A percentile compares a stretch with the other conserved stretches of the same genome.
Conservation (phyloP, 2,329 filamentous ascomycete genomes). For the Thermochaetoides dissita region DNA sequence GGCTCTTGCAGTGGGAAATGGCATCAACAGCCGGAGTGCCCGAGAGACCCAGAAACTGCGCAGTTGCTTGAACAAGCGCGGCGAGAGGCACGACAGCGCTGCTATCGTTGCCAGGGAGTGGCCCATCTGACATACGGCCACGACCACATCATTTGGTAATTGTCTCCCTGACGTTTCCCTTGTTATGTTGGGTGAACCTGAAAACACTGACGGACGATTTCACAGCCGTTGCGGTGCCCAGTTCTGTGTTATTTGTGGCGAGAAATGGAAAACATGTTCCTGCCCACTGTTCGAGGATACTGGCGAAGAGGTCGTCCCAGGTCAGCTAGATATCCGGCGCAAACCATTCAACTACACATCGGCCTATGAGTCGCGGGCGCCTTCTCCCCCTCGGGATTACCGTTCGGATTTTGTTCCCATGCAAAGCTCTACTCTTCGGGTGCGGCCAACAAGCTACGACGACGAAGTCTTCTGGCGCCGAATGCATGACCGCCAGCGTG, state of each 20-base stretch:
- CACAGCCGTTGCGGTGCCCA: conserved; percentile 59
- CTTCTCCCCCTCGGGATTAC: conserved; percentile 20
- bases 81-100: conserved; percentile 59
- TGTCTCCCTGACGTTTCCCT: conserved; percentile 7
- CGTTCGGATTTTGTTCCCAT: conserved; percentile 17
- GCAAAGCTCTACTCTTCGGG: conserved; percentile 13
- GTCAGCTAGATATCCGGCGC: conserved; percentile 25
- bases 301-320: conserved; percentile 37
- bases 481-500: conserved; percentile 30
- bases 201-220: not conserved
- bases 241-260: conserved; percentile 77
- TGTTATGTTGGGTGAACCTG: not conserved
- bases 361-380: conserved; percentile 17
- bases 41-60: conserved; percentile 53
- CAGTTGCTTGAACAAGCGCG: conserved; percentile 51
- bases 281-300: conserved; percentile 62
- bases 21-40: conserved; percentile 57
- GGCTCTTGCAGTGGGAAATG: conserved; percentile 58
- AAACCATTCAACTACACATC: conserved; percentile 19
- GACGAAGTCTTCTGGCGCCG: conserved; percentile 33
- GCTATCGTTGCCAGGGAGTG: conserved; percentile 57
- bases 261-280: conserved; percentile 69
- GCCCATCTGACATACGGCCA: conserved; percentile 72
- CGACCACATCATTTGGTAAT: conserved; percentile 79
- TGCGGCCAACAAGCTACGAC: conserved; percentile 27